These are phyloP conservation scores for Malassezia sympodialis DNA, from an alignment of 1,284 basidiomycete genomes.

Conservation along the genomic window DNA sequence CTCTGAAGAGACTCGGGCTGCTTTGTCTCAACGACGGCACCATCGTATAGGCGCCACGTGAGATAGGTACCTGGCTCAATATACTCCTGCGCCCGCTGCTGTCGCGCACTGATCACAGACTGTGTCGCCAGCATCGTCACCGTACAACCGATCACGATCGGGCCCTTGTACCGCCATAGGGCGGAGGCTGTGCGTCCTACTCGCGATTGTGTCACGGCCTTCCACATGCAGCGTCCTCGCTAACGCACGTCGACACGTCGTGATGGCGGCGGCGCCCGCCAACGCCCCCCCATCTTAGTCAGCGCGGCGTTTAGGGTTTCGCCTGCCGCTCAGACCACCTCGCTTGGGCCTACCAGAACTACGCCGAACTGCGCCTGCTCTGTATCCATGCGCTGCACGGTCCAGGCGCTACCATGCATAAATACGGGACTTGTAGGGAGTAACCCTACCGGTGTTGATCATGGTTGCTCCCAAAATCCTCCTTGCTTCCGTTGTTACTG, in stretches of 20 bases:
- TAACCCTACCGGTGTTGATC: background rate
- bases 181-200: background rate
- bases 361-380: background rate
- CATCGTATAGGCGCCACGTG: constrained; percentile 45
- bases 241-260: background rate
- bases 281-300: background rate
- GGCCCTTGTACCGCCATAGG: constrained; percentile 2
- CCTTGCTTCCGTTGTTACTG: background rate
- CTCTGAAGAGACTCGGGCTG: constrained; percentile 21
- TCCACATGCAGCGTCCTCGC: background rate
- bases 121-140: background rate
- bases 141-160: background rate
- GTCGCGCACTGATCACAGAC: background rate
- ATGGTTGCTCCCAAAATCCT: background rate
- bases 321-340: background rate
- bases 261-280: background rate
- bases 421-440: background rate
- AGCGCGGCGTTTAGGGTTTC: background rate
- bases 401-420: background rate
- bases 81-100: constrained; percentile 12
- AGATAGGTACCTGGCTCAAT: constrained; percentile 40
- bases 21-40: constrained; percentile 40
- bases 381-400: background rate
- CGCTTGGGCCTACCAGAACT: background rate
- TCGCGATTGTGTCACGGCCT: background rate